These are phyloP conservation scores for Ophiocordyceps robertsii DNA, from an alignment of 2,329 filamentous ascomycete genomes.

Conservation along the genomic window DNA sequence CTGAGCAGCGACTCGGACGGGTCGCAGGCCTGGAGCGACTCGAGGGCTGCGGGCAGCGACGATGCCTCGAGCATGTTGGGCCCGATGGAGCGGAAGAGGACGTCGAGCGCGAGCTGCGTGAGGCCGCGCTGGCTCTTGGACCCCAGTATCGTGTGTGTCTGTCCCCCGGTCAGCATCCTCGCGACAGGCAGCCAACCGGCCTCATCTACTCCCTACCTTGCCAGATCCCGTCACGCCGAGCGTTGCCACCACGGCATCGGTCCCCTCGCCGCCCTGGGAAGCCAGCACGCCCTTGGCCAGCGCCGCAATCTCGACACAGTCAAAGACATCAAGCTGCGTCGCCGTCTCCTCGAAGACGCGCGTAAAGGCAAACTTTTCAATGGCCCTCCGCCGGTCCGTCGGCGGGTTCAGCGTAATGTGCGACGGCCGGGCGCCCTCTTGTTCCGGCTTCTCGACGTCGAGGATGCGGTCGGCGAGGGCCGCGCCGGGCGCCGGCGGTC, in stretches of 20 bases:
- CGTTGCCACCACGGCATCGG: slow-evolving; percentile 82
- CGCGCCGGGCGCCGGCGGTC: slow-evolving; percentile 43
- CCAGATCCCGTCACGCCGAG: slow-evolving; percentile 90
- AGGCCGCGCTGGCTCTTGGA: slow-evolving; percentile 76
- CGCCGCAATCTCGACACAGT: slow-evolving; percentile 59
- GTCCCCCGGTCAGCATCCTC: slow-evolving; percentile 1
- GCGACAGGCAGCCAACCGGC: not conserved
- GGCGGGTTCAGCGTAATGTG: slow-evolving; percentile 71
- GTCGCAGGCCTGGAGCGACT: slow-evolving; percentile 65
- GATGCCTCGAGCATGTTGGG: slow-evolving; percentile 53
- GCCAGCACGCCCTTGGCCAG: slow-evolving; percentile 74
- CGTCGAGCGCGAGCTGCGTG: slow-evolving; percentile 81
- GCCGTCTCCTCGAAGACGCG: slow-evolving; percentile 82
- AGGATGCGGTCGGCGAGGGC: slow-evolving; percentile 54
- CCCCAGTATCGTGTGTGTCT: slow-evolving; percentile 94
- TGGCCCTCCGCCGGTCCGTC: slow-evolving; percentile 71
- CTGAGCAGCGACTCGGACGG: slow-evolving; percentile 68
- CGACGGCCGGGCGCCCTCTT: slow-evolving; percentile 35
- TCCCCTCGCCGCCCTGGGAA: slow-evolving; percentile 58
- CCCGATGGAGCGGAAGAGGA: slow-evolving; percentile 73
- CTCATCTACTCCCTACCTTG: slow-evolving; percentile 47
- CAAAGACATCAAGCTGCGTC: slow-evolving; percentile 75
- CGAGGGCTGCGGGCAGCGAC: slow-evolving; percentile 47
- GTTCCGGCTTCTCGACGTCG: slow-evolving; percentile 47
- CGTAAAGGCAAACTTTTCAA: slow-evolving; percentile 92